Conservation (phyloP, 148 eudicot genomes). For the Rhododendron williamsianum region DNA sequence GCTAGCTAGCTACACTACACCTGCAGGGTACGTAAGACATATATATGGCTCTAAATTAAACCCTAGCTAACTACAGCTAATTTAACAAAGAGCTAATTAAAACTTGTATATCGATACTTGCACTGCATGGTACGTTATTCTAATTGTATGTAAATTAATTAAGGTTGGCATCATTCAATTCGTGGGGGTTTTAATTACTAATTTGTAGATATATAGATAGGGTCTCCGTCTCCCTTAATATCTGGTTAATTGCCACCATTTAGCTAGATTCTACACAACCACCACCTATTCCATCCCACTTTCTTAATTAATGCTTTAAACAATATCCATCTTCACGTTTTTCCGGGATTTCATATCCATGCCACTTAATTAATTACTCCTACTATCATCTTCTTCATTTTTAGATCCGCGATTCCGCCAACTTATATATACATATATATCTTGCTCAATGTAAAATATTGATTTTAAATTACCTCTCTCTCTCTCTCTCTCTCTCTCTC, state of each 20-base stretch:
- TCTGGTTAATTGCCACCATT: not conserved
- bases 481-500: not conserved
- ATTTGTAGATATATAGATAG: not conserved
- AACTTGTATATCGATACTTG: not conserved
- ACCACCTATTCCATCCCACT: constrained; percentile 1
- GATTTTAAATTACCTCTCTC: not conserved
- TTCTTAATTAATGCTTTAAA: not conserved
- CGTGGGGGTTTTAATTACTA: not conserved
- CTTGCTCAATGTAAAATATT: not conserved
- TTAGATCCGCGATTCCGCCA: not conserved
- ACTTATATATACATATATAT: not conserved
- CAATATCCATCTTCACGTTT: not conserved
- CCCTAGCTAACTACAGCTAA: not conserved
- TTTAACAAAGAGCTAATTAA: not conserved
- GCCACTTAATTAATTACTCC: not conserved
- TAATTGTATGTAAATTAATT: not conserved
- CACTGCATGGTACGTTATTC: not conserved
- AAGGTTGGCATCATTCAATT: not conserved
- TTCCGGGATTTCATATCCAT: not conserved
- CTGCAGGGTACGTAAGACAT: too few species aligned
- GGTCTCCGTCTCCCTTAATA: not conserved
- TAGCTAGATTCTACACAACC: not conserved
- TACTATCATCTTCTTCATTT: not conserved
- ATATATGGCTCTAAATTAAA: not conserved
- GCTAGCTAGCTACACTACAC: not conserved